A percentile compares a stretch with the other conserved stretches of the same genome.
These are phyloP conservation scores for Dendrothele bispora DNA, from an alignment of 768 basidiomycete species.

Conservation along the genomic window DNA sequence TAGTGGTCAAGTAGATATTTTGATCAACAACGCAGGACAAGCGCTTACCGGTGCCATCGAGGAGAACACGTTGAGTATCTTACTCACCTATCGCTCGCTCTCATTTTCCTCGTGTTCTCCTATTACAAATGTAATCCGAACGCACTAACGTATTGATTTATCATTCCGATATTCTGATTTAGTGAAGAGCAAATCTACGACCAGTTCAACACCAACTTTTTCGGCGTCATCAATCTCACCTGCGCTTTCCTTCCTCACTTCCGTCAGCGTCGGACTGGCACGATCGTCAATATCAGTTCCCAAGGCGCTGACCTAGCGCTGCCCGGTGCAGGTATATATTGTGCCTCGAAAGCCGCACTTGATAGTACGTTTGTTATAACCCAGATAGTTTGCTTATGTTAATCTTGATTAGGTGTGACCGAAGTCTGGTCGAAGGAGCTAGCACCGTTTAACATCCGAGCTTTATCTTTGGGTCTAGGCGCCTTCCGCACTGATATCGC, in stretches of 20 bases:
- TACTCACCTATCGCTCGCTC: too few species aligned
- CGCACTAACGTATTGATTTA: neutral
- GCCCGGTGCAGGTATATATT: constrained; percentile 15
- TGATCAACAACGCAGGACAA: constrained; percentile 25
- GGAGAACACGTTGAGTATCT: constrained; percentile 10
- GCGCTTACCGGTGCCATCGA: constrained; percentile 16
- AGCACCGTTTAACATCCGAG: constrained; percentile 7
- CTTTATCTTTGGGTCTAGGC: constrained; percentile 9
- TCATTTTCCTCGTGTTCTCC: too few species aligned
- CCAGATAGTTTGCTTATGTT: constrained; percentile 3
- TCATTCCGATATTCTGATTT: neutral
- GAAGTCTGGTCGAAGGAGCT: constrained; percentile 4
- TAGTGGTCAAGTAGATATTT: constrained; percentile 22
- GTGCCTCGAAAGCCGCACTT: constrained; percentile 18
- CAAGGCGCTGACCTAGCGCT: constrained; percentile 4
- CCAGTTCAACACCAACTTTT: constrained; percentile 26
- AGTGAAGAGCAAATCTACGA: constrained; percentile 10
- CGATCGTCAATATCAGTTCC: constrained; percentile 19
- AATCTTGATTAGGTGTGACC: neutral
- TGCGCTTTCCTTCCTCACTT: constrained; percentile 28
- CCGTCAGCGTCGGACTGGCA: constrained; percentile 10
- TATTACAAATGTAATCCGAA: neutral
- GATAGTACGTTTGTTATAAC: constrained; percentile 10
- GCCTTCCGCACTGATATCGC: constrained; percentile 16
- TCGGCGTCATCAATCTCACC: constrained; percentile 24